Conservation (phyloP, 371 early-diverging fungal species). For the Fennellomyces sp. region DNA sequence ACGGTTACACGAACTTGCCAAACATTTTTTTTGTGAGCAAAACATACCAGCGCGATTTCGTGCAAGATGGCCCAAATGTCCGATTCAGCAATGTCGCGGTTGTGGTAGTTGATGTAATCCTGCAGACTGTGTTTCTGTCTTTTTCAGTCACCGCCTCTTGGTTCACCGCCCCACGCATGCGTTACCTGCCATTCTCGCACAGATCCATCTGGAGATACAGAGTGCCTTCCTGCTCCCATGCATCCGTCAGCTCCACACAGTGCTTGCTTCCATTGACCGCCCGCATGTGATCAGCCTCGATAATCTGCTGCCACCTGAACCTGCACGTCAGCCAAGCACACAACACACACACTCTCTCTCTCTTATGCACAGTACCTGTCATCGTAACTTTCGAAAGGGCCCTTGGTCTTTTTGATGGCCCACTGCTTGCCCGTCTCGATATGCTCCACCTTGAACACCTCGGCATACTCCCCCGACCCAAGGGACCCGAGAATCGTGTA, state of each 20-base stretch:
- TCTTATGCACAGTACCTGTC: constrained; percentile 55
- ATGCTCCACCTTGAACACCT: constrained; percentile 72
- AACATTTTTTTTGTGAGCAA: neutral
- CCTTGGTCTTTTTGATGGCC: constrained; percentile 81
- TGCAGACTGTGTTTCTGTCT: neutral
- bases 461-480: constrained; percentile 83
- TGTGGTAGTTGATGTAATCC: constrained; percentile 22
- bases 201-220: constrained; percentile 90
- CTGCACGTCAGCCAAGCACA: constrained; percentile 20
- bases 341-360: no score
- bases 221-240: constrained; percentile 93
- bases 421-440: constrained; percentile 58
- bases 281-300: constrained; percentile 83
- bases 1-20: neutral
- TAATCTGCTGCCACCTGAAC: constrained; percentile 59
- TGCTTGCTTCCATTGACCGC: constrained; percentile 58
- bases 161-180: neutral
- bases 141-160: constrained; percentile 4
- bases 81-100: constrained; percentile 58
- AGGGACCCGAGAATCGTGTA: constrained; percentile 34
- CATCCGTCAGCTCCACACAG: constrained; percentile 69
- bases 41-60: constrained; percentile 67
- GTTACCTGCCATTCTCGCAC: constrained; percentile 77
- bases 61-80: constrained; percentile 80
- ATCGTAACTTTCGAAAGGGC: constrained; percentile 68